Evolutionary conservation across 108 stramenopile species (phyloP).

Genomic region (Nannochloropsis gaditana): DNA sequence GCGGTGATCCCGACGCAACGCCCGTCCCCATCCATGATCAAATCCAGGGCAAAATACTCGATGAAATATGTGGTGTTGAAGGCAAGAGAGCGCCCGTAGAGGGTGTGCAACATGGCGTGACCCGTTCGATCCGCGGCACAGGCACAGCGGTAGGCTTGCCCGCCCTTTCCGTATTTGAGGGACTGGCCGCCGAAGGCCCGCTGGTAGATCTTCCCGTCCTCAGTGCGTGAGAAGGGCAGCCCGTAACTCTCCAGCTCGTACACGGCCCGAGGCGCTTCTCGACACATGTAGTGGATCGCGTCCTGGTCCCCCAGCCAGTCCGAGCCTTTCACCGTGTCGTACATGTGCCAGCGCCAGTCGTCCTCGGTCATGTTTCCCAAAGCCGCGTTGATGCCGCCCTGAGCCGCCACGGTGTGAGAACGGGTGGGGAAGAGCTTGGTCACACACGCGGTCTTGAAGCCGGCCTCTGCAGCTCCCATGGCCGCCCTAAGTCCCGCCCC

Average conservation of each 20-base stretch:
- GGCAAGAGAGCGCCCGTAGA: constrained; percentile 95
- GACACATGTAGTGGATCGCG: constrained; percentile 99
- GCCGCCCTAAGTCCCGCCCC: constrained; percentile 95
- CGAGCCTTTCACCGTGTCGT: constrained; percentile 97
- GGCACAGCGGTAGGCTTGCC: constrained; percentile 89
- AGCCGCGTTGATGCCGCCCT: constrained; percentile 99
- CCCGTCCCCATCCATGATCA: constrained; percentile 83
- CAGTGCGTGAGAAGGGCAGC: constrained; percentile 83
- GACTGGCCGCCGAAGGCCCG: constrained; percentile 98
- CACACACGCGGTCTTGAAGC: constrained; percentile 98
- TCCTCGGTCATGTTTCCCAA: constrained; percentile 92
- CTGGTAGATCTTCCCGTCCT: constrained; percentile 99
- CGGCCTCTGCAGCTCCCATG: constrained; percentile 94
- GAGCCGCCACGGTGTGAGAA: constrained; percentile 97
- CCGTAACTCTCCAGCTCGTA: constrained; percentile 83
- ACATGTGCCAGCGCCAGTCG: constrained; percentile 99
- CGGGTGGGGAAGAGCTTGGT: constrained; percentile 99
- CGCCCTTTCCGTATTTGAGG: constrained; percentile 94
- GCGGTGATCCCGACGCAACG: constrained; percentile 86
- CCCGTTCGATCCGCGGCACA: constrained; percentile 98
- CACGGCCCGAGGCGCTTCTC: constrained; percentile 80
- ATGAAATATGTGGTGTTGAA: constrained; percentile 97
- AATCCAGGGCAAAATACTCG: constrained; percentile 91
- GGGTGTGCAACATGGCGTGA: constrained; percentile 98
- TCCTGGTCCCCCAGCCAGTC: constrained; percentile 99